Evolutionary conservation across 345 rosid genomes (phyloP), one percentile per base, ranked within the genome.

Genomic region (Raphanus sativus): DNA sequence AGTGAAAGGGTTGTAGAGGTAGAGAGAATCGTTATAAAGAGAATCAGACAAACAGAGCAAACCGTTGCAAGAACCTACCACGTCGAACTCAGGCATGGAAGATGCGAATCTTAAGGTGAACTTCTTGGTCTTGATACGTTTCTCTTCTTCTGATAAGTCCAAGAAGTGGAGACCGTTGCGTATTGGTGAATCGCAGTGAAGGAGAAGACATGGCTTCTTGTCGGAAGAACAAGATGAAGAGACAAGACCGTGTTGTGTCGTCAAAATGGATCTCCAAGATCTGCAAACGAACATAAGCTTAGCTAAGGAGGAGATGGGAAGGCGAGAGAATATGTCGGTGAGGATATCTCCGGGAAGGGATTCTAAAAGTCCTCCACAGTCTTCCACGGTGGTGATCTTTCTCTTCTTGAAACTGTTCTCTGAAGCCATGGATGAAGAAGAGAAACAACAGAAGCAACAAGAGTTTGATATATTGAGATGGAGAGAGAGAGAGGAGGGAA

Each of bases 11-110:
- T 91, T 91, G 81, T 82, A 87, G 29, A 89, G 64, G 71, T 77
- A 86, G 8, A 84, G 48, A 21, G 85, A 63, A 21, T 84, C 84
- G 42, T 81, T 79, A 73, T 76, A 76, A 5, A 82, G 77, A 1
- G 86, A 80, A 84, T 91, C 86, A 8, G 85, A 79, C 40, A 89
- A 32, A 76, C 89, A 87, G 3, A 89, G 78, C 77, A 87, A 81
- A 34, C 96, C 93, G 58, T 86, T 85, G 73, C 93, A 87, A 5
- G 91, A 86, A 0, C 93, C 91, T 0, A 89, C 80, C 0, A 84
- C 80, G 38, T 83, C 82, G 6, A 91, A 89, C 63, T 87, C 87
- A 1, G 87, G 82, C 81, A 83, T 82, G 59, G 70, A 56, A 13
- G 80, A 38, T 15, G 77, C 55, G 60, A 85, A 85, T 52, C 86